Conservation (phyloP, 768 basidiomycete species). For the Ramaria rubella region DNA sequence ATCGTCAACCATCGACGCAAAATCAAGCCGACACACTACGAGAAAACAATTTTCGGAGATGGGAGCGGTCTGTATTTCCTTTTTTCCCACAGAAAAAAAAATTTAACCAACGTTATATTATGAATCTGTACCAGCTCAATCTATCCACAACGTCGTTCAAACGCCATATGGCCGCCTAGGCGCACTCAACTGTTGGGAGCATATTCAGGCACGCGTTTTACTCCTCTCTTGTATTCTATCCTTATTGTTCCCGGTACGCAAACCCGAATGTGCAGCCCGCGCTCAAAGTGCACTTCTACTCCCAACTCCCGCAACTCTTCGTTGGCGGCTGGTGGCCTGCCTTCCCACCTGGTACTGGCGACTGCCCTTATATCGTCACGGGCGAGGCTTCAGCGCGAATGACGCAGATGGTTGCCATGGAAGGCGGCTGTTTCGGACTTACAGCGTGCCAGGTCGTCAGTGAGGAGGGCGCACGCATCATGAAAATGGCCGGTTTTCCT, state of each 20-base stretch:
- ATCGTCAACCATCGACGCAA: constrained; percentile 4
- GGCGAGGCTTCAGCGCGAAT: background rate
- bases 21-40: constrained; percentile 14
- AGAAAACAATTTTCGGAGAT: constrained; percentile 9
- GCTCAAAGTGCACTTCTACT: background rate
- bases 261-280: background rate
- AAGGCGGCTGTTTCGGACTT: constrained; percentile 1
- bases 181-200: constrained; percentile 6
- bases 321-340: constrained; percentile 2
- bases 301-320: background rate
- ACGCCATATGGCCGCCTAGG: constrained; percentile 1
- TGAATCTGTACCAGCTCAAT: background rate
- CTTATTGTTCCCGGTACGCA: background rate
- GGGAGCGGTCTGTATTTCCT: background rate
- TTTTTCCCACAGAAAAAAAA: background rate
- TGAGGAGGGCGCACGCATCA: background rate
- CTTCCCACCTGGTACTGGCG: background rate
- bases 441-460: constrained; percentile 1
- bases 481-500: background rate
- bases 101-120: no score
- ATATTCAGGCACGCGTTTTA: background rate
- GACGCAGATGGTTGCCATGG: constrained; percentile 3
- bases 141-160: constrained; percentile 3
- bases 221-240: background rate
- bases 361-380: background rate